Percentiles rank a stretch among this genome's conserved stretches.
These are phyloP conservation scores for Aspergillus bombycis DNA, from an alignment of 2,329 filamentous ascomycete genomes.

Conservation along the genomic window DNA sequence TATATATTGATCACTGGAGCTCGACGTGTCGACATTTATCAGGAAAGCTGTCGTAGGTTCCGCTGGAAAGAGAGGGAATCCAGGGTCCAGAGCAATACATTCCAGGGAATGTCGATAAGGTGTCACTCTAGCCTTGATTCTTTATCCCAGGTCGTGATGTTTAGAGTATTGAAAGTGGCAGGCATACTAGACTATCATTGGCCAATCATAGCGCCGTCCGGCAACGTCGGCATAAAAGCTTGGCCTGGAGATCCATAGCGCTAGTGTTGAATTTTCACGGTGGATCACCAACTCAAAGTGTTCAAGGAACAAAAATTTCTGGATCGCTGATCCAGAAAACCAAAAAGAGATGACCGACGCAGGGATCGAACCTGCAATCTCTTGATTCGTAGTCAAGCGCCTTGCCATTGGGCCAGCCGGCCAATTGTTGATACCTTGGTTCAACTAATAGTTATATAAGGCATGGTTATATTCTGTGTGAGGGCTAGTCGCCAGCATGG, in stretches of 20 bases:
- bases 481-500: too few relatives aligned
- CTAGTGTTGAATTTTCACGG: not conserved
- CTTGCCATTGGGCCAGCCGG: slow-evolving; percentile 40
- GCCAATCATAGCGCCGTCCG: not conserved
- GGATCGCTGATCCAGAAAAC: not conserved
- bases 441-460: not conserved
- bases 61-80: too few relatives aligned
- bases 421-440: not conserved
- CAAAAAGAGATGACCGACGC: slow-evolving; percentile 38
- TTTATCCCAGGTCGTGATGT: not conserved
- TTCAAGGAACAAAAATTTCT: not conserved
- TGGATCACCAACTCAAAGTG: not conserved
- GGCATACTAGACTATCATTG: not conserved
- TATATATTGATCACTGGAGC: too few relatives aligned
- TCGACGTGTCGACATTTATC: too few relatives aligned
- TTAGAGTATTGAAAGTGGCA: not conserved
- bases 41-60: too few relatives aligned
- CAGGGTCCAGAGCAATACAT: too few relatives aligned
- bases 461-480: too few relatives aligned
- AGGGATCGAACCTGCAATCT: slow-evolving; percentile 54
- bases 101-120: too few relatives aligned
- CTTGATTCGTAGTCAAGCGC: slow-evolving; percentile 58
- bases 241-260: not conserved
- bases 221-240: not conserved
- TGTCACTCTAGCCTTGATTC: not conserved